Base-by-base conservation (phyloP, 1,139 yeast genomes). In the Saccharomyces hybrid region DNA sequence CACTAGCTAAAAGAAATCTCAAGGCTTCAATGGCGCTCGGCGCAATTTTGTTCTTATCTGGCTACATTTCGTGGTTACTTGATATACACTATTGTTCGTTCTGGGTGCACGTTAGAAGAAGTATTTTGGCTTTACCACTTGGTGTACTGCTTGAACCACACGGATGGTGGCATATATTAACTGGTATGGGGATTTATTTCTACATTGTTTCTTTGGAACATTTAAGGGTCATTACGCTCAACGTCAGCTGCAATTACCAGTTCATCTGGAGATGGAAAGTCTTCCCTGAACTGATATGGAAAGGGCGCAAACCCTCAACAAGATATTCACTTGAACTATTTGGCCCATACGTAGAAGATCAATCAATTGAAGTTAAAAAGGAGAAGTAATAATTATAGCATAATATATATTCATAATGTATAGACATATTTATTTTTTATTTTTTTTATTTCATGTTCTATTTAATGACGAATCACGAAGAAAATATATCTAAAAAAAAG, bases 111-210 rank as follows among this genome's bases (percentile, higher is more conserved):
- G 69, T 81, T 42, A 80, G 97, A 67, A 79, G 95, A 58, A 61
- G 70, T 2, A 73, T 78, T 67, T 65, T 83, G 9, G 96, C 96
- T 1, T 79, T 89, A 75, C 97, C 98, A 1, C 81, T 86, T 56
- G 98, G 98, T 0, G 81, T 90, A 60, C 61, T 91, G 11, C 76
- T 91, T 46, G 98, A 91, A 68, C 87, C 96, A 29, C 98, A 91
- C 68, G 96, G 96, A 14, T 91, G 97, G 97, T 91, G 98, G 98
- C 98, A 91, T 68, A 74, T 88, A 29, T 78, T 88, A 60, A 88
- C 95, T 0, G 95, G 95, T 1, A 74, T 82, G 7, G 96, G 95
- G 55, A 87, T 88, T 14, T 88, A 87, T 69, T 83, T 78, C 66
- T 81, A 79, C 65, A 70, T 80, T 50, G 79, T 78, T 13, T 80